Evolutionary conservation across 2,329 filamentous ascomycete species (phyloP), one percentile per base, ranked within the genome.

Genomic region (Aspergillus fructus): DNA sequence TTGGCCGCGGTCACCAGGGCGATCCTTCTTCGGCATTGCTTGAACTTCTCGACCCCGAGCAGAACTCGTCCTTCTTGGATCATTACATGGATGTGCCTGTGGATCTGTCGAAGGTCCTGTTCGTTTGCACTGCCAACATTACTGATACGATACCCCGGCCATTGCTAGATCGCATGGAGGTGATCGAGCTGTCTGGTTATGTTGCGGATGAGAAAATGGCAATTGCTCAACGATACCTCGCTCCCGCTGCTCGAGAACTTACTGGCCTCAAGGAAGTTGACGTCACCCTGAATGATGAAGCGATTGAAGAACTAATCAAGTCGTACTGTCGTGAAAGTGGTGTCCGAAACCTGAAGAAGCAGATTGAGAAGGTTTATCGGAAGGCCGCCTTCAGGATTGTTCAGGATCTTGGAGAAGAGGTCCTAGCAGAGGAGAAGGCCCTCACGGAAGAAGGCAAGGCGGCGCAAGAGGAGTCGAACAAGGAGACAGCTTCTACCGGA

Each of bases 41-140:
- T 3, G 94, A 99, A 73, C 78, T 99, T 50, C 86, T 99, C 17
- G 94, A 99, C 65, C 94, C 94, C 0, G 94, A 99, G 75, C 94
- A 99, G 73, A 99, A 99, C 78, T 92, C 82, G 71, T 97, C 93
- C 23, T 99, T 99, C 84, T 76, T 99, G 62, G 94, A 99, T 67
- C 94, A 99, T 75, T 99, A 99, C 78, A 91, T 99, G 85, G 94
- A 99, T 73, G 92, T 99, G 0, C 94, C 94, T 0, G 93, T 99
- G 5, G 94, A 99, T 71, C 81, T 99, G 50, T 97, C 93, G 50
- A 97, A 97, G 78, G 94, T 99, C 2, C 83, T 99, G 21, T 99
- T 99, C 71, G 94, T 99, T 42, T 99, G 94, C 82, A 99, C 94
- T 13, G 94, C 94, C 59, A 99, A 99, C 75, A 96, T 97, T 89